Evolutionary conservation across 768 basidiomycete genomes (phyloP).

Genomic region (Tricholoma saponaceum): DNA sequence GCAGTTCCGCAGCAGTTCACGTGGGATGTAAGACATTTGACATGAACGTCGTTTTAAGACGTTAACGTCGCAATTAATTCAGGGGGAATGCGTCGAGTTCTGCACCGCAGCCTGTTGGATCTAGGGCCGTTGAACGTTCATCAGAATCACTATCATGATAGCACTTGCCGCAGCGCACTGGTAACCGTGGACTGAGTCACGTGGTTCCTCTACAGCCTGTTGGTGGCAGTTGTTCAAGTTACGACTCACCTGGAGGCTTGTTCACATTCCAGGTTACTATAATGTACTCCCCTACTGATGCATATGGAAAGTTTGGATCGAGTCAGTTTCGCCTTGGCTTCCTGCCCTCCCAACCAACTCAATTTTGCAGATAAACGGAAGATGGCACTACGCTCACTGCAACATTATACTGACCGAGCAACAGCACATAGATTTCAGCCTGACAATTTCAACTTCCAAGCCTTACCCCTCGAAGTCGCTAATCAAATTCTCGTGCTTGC

Average conservation of each 20-base stretch:
- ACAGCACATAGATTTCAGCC: not conserved
- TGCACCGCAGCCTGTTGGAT: no score
- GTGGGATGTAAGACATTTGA: not conserved
- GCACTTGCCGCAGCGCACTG: no score
- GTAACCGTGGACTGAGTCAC: no score
- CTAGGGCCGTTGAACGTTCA: no score
- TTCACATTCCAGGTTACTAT: not conserved
- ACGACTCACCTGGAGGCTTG: no score
- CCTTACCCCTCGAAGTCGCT: not conserved
- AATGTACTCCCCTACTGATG: not conserved
- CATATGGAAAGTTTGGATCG: not conserved
- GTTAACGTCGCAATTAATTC: no score
- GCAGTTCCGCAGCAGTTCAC: not conserved
- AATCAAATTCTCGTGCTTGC: not conserved
- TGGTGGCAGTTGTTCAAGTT: no score
- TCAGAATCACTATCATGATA: no score
- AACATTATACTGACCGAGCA: not conserved
- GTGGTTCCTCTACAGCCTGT: no score
- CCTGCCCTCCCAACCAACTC: not conserved
- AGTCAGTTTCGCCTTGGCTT: not conserved
- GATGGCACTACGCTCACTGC: not conserved
- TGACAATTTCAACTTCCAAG: not conserved
- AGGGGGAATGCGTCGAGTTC: no score
- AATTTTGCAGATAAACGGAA: not conserved
- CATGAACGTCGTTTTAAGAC: no score